Conservation (phyloP, 495 filamentous ascomycete genomes). For the Hyphodiscus hymeniophilus region DNA sequence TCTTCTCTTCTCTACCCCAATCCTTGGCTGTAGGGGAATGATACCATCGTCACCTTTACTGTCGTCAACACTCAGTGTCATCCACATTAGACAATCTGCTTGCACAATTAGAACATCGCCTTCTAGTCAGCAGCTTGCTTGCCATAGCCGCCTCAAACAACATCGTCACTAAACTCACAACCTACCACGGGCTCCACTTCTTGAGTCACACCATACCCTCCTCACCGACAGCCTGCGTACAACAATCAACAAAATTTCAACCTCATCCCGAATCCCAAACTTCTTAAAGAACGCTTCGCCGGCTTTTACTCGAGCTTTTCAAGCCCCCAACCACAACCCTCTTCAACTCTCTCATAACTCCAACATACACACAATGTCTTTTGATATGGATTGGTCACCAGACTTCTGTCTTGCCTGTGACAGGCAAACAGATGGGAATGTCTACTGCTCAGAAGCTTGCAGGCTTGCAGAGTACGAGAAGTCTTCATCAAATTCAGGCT, state of each 20-base stretch:
- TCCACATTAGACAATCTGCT: not conserved
- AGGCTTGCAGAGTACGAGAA: constrained; percentile 80
- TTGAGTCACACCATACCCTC: constrained; percentile 15
- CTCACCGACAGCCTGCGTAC: constrained; percentile 11
- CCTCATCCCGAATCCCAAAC: too few species aligned
- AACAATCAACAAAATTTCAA: constrained; percentile 6
- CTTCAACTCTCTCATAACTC: not conserved
- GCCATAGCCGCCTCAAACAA: constrained; percentile 10
- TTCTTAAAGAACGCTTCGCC: not conserved
- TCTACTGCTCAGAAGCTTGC: constrained; percentile 92
- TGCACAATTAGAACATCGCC: not conserved
- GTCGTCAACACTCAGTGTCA: constrained; percentile 1
- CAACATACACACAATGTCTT: constrained; percentile 38
- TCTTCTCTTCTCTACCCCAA: not conserved
- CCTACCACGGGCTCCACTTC: constrained; percentile 11
- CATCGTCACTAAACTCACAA: constrained; percentile 1
- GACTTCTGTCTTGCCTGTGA: constrained; percentile 96
- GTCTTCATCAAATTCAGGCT: constrained; percentile 47
- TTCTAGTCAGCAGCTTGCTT: constrained; percentile 1
- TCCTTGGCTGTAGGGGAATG: not conserved
- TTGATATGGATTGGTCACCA: constrained; percentile 77
- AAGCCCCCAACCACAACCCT: not conserved
- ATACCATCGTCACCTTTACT: constrained; percentile 2
- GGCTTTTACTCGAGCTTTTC: too few species aligned
- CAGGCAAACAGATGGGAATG: constrained; percentile 67